These are phyloP conservation scores for Monilinia laxa DNA, from an alignment of 2,329 filamentous ascomycete species.

Conservation along the genomic window DNA sequence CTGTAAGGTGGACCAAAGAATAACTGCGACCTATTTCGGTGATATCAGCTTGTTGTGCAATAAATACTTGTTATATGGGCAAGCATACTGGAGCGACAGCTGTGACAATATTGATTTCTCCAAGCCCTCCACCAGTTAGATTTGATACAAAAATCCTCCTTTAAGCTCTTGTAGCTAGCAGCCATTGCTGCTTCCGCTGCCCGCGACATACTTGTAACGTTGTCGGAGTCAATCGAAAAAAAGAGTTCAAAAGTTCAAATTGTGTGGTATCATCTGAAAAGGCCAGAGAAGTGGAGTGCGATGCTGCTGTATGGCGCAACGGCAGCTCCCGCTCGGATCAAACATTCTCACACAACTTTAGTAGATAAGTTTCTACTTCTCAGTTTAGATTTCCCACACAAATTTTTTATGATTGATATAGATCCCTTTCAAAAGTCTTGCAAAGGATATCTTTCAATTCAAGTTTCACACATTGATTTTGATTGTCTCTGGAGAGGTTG, in stretches of 20 bases:
- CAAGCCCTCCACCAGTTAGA: constrained; percentile 76
- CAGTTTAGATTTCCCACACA: background rate
- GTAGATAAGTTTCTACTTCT: too few relatives aligned
- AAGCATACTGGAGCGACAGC: constrained; percentile 75
- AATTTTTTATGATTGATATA: background rate
- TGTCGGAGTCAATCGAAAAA: background rate
- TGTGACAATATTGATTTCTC: constrained; percentile 85
- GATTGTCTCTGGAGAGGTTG: background rate
- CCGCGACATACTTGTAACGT: constrained; percentile 32
- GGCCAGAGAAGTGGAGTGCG: constrained; percentile 4
- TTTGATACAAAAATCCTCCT: constrained; percentile 97
- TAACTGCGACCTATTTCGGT: constrained; percentile 63
- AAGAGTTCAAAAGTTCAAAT: background rate
- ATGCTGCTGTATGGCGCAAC: background rate
- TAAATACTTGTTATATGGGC: constrained; percentile 24
- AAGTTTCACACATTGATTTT: background rate
- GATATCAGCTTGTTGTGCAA: constrained; percentile 24
- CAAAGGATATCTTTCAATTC: background rate
- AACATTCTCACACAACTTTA: constrained; percentile 1
- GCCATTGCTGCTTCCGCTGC: constrained; percentile 43
- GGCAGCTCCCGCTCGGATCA: constrained; percentile 8
- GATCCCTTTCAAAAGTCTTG: background rate
- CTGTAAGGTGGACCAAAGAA: constrained; percentile 89
- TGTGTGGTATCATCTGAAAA: constrained; percentile 5
- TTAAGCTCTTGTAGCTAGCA: constrained; percentile 79